Evolutionary conservation across 2,329 filamentous ascomycete genomes (phyloP), one percentile per base, ranked within the genome.

Genomic region (Plectosphaerella sp.): DNA sequence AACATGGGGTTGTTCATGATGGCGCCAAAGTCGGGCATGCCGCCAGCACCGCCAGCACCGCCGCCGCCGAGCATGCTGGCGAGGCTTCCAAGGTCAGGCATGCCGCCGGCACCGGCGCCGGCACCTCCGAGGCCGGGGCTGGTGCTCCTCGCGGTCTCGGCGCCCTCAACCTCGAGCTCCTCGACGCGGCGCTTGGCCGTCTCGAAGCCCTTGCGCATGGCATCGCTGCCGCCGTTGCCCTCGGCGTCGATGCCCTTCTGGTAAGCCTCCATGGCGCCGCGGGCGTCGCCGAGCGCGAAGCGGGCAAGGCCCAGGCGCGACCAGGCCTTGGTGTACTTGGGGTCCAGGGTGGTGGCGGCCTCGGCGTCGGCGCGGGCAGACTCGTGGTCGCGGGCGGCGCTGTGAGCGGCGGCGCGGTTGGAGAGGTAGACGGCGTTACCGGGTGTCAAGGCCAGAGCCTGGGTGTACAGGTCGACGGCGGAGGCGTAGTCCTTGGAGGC

Each of bases 1-100:
- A 99, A 96, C 94, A 97, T 97, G 52, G 94, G 94, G 76, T 97
- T 99, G 77, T 78, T 91, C 91, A 97, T 96, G 69, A 99, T 86
- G 57, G 83, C 83, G 58, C 83, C 74, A 22, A 99, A 77, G 69
- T 97, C 93, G 12, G 92, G 91, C 88, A 96, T 94, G 51, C 89
- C 90, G 49, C 87, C 87, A 8, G 76, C 84, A 18, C 80, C 86
- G 5, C 82, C 86, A 16, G 72, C 78, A 14, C 74, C 78, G 18
- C 77, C 78, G n/a, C 77, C 77, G 41, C 85, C 86, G 59, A 92
- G 77, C 86, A 92, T 88, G 63, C 85, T 79, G 4, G 88, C 88
- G 45, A 93, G 74, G 55, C 78, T 78, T 53, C 77, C 74, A n/a
- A 92, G 72, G 65, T 91, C 86, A 2, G 89, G 89, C 78, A 87